A percentile compares a stretch with the other conserved stretches of the same genome.
phyloP scores from a whole-genome alignment of 345 rosid species.

The Pugionium dolabratum region DNA sequence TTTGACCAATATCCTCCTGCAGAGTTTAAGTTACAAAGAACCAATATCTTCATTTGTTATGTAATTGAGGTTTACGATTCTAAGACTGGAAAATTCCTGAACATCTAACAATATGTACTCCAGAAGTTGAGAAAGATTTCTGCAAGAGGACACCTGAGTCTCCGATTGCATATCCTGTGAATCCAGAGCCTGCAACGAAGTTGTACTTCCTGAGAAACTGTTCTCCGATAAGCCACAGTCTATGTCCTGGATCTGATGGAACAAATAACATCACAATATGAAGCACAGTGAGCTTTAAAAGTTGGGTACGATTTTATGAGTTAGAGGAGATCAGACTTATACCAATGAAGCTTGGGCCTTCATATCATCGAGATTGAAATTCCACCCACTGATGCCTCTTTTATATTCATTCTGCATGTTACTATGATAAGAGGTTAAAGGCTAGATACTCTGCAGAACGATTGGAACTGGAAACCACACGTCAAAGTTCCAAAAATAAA shows the following conservation, averaged over 20 bases:
- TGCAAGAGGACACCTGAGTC: slow-evolving; percentile 36
- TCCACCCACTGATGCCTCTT: slow-evolving; percentile 97
- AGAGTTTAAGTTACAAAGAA: slow-evolving; percentile 37
- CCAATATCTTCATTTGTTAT: slow-evolving; percentile 7
- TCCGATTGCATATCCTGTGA: slow-evolving; percentile 53
- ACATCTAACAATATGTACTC: slow-evolving; percentile 10
- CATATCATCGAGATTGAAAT: slow-evolving; percentile 94
- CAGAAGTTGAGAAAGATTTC: slow-evolving; percentile 19
- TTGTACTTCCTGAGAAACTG: slow-evolving; percentile 54
- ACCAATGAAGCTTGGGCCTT: slow-evolving; percentile 99
- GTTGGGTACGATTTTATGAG: slow-evolving; percentile 18
- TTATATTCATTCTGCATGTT: slow-evolving; percentile 86
- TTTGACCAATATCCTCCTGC: slow-evolving; percentile 57
- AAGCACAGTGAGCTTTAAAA: slow-evolving; percentile 17
- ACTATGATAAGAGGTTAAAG: slow-evolving; percentile 40
- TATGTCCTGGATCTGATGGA: slow-evolving; percentile 75
- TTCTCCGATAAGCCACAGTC: slow-evolving; percentile 63
- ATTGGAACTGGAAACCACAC: neutral
- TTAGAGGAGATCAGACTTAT: slow-evolving; percentile 35
- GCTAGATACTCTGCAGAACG: slow-evolving; percentile 29
- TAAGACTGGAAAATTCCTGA: neutral
- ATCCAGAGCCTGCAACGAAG: slow-evolving; percentile 53
- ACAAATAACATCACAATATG: slow-evolving; percentile 17
- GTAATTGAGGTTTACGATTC: neutral
- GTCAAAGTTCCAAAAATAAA: slow-evolving; percentile 10